These are phyloP conservation scores for Kuraishia borneana DNA, from an alignment of 805 yeast genomes.

Conservation along the genomic window DNA sequence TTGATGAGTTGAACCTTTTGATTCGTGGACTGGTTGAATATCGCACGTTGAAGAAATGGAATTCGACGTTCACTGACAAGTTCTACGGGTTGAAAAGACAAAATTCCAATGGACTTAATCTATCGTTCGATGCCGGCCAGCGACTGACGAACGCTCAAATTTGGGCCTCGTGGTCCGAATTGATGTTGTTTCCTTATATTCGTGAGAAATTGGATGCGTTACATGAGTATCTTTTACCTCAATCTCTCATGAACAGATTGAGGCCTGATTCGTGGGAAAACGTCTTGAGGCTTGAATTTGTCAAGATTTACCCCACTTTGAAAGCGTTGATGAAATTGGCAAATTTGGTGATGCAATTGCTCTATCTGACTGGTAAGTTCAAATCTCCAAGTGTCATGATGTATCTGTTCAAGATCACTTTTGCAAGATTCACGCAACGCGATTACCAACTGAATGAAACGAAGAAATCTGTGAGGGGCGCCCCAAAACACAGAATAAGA, in stretches of 20 bases:
- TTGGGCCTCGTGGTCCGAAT: conserved; percentile 39
- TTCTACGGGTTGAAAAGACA: conserved; percentile 81
- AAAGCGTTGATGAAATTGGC: conserved; percentile 33
- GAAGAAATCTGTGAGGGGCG: conserved; percentile 5
- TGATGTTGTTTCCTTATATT: conserved; percentile 59
- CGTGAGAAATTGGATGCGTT: conserved; percentile 54
- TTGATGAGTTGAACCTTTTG: conserved; percentile 64
- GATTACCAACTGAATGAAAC: conserved; percentile 33
- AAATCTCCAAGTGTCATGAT: conserved; percentile 58
- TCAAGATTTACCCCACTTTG: conserved; percentile 51
- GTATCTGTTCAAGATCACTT: conserved; percentile 48
- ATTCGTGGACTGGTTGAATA: conserved; percentile 60
- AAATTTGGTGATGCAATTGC: conserved; percentile 46
- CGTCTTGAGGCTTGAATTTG: conserved; percentile 27
- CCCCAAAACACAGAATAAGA: conserved; percentile 16
- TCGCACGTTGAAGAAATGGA: conserved; percentile 61
- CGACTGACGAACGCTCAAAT: conserved; percentile 44
- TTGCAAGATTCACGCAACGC: conserved; percentile 44
- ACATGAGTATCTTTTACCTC: conserved; percentile 54
- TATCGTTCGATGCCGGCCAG: conserved; percentile 34
- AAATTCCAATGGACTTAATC: conserved; percentile 11
- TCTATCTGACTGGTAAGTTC: conserved; percentile 55
- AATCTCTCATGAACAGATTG: conserved; percentile 38
- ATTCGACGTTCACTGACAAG: conserved; percentile 80
- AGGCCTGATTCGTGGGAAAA: conserved; percentile 15